Percentiles rank a stretch among this genome's conserved stretches.
phyloP scores from a whole-genome alignment of 345 rosid species.

The Hevea brasiliensis region DNA sequence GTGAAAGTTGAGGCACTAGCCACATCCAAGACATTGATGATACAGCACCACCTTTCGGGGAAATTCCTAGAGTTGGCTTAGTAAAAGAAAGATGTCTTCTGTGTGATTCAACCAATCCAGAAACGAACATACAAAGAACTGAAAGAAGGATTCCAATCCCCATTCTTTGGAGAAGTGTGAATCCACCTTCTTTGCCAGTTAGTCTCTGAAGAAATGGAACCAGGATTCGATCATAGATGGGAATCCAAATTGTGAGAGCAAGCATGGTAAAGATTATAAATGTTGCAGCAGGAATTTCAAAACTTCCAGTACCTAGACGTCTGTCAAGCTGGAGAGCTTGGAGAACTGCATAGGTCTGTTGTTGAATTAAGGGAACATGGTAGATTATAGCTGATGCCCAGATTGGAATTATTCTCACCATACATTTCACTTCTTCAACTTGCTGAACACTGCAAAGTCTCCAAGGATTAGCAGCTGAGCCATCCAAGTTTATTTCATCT shows the following conservation, averaged over 20 bases:
- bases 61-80: slow-evolving; percentile 12
- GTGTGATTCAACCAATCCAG: slow-evolving; percentile 20
- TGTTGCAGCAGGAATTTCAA: slow-evolving; percentile 54
- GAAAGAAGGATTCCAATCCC: slow-evolving; percentile 25
- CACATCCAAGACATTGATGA: slow-evolving; percentile 26
- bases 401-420: slow-evolving; percentile 53
- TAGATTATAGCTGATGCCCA: slow-evolving; percentile 55
- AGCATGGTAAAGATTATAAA: slow-evolving; percentile 55
- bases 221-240: slow-evolving; percentile 47
- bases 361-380: slow-evolving; percentile 44
- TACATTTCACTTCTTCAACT: slow-evolving; percentile 66
- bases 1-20: slow-evolving; percentile 30
- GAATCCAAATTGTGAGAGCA: slow-evolving; percentile 50
- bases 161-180: slow-evolving; percentile 33
- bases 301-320: slow-evolving; percentile 31
- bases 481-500: slow-evolving; percentile 47
- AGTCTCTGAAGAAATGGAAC: slow-evolving; percentile 43
- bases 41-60: slow-evolving; percentile 8
- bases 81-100: slow-evolving; percentile 19
- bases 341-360: slow-evolving; percentile 55
- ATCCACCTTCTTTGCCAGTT: slow-evolving; percentile 47
- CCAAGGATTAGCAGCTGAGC: slow-evolving; percentile 56
- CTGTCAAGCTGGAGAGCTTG: slow-evolving; percentile 63
- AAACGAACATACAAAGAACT: slow-evolving; percentile 7
- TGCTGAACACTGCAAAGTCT: slow-evolving; percentile 65